Base-by-base conservation (phyloP, 768 basidiomycete genomes). In the Hydnomerulius pinastri region DNA sequence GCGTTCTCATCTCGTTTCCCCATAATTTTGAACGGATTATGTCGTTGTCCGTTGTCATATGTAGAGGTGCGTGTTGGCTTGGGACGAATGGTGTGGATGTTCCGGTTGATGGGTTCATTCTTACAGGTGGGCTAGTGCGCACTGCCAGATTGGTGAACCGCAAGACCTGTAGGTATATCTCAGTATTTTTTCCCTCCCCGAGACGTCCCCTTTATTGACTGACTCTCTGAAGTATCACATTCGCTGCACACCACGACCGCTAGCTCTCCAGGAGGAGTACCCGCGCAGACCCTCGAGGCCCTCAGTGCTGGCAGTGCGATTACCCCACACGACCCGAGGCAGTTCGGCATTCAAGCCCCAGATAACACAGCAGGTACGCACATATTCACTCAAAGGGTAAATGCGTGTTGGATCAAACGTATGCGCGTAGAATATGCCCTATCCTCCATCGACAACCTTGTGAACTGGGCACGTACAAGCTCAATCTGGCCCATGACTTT, bases 401-500 rank as follows among this genome's bases (percentile, higher is more conserved):
- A 24, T 24, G 28, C n/a, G 21, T 25, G 37, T 15, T 43, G 36
- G 29, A n/a, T 43, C 25, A 20, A 42, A 61, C 29, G 17, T n/a
- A 23, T 8, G 29, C 30, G 17, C 21, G 30, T 59, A 93, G 97
- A 99, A 73, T 98, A 98, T 78, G 95, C 98, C 1, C 76, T 98
- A 42, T 92, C 95, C 1, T 96, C 94, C 0, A 73, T 97, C 47
- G 97, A 99, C 77, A 98, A 98, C 73, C 79, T 98, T n/a, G 87
- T 87, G 61, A 98, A 98, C 70, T 98, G 97, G 97, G 96, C 88
- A 8, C 77, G 95, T 48, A 95, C 98, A 73, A 87, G 96, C 50
- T 96, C 93, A 33, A 96, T 98, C 85, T 98, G 97, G 97, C 97
- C 97, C 10, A 98, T 98, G 95, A 98, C 95, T 43, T 95, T 90